Percentiles rank a stretch among this genome's conserved stretches.
Conservation (phyloP, 768 basidiomycete genomes). For the Mycena belliarum region DNA sequence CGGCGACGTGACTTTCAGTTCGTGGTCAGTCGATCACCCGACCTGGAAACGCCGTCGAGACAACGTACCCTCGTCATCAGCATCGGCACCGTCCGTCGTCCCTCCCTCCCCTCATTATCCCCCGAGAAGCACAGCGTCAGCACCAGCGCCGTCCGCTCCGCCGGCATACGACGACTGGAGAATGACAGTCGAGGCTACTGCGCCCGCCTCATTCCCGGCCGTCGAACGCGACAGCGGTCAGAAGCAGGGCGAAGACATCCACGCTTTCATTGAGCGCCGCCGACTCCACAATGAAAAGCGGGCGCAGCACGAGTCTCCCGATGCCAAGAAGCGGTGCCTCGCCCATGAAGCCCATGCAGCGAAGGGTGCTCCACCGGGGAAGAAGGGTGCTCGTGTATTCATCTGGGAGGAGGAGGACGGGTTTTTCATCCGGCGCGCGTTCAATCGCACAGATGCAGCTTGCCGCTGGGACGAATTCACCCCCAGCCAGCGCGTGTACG, state of each 20-base stretch:
- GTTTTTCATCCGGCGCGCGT: constrained; percentile 14
- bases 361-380: constrained; percentile 11
- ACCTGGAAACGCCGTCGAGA: constrained; percentile 1
- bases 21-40: neutral
- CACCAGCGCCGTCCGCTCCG: neutral
- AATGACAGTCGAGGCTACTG: neutral
- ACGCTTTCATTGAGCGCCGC: constrained; percentile 16
- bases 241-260: constrained; percentile 11
- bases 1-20: constrained; percentile 9
- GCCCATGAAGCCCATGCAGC: constrained; percentile 6
- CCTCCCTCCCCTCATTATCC: no score
- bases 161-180: no score
- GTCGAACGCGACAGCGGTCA: constrained; percentile 18
- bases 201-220: constrained; percentile 5
- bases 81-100: no score
- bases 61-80: neutral
- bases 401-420: constrained; percentile 20
- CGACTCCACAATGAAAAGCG: constrained; percentile 11
- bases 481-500: constrained; percentile 12
- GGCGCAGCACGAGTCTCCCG: constrained; percentile 2
- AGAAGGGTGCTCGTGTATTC: constrained; percentile 11
- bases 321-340: constrained; percentile 1
- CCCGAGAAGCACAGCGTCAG: no score
- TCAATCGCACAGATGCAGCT: constrained; percentile 3
- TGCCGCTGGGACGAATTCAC: constrained; percentile 18